phyloP scores from a whole-genome alignment of 2,329 filamentous ascomycete species.

The Beauveria sp. region DNA sequence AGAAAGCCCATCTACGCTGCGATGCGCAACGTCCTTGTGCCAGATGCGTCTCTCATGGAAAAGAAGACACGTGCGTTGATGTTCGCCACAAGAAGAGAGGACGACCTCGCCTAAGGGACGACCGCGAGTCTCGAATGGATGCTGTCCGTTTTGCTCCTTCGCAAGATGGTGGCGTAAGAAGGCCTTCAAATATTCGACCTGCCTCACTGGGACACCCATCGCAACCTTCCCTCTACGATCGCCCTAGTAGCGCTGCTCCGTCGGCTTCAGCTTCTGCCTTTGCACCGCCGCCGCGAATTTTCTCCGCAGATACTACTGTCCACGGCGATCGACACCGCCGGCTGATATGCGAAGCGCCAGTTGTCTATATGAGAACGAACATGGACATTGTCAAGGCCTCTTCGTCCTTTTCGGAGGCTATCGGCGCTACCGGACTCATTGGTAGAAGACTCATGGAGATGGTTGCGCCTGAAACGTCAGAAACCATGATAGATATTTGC shows the following conservation, averaged over 20 bases:
- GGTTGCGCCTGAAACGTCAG: constrained; percentile 43
- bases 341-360: constrained; percentile 33
- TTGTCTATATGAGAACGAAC: constrained; percentile 51
- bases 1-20: constrained; percentile 70
- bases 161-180: constrained; percentile 38
- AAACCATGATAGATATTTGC: constrained; percentile 43
- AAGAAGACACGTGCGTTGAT: constrained; percentile 73
- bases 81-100: constrained; percentile 83
- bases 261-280: not conserved
- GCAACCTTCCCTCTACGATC: not conserved
- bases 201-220: constrained; percentile 1
- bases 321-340: not conserved
- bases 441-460: constrained; percentile 48
- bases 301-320: not conserved
- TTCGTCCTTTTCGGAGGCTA: constrained; percentile 44
- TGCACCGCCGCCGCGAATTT: not conserved
- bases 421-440: constrained; percentile 38
- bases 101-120: constrained; percentile 68
- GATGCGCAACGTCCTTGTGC: constrained; percentile 70
- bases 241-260: not conserved
- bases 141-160: constrained; percentile 37
- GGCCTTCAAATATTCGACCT: constrained; percentile 45
- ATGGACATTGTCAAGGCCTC: constrained; percentile 52
- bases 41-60: constrained; percentile 69
- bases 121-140: constrained; percentile 54